A percentile compares a stretch with the other conserved stretches of the same genome.
phyloP scores from a whole-genome alignment of 2,329 filamentous ascomycete species.

The Aspergillus amoenus region DNA sequence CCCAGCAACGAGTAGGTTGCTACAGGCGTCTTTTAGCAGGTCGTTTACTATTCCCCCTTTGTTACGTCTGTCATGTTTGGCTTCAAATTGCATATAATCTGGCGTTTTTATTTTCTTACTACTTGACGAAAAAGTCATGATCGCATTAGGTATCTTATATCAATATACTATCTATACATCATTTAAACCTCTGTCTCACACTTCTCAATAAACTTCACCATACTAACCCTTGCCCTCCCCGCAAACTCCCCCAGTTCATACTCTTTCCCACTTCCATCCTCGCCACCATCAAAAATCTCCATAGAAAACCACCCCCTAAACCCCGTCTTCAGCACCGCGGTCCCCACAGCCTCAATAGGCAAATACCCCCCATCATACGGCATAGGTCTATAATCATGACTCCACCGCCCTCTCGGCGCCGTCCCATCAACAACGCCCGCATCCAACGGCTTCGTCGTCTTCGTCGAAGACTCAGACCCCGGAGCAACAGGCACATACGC shows the following conservation, averaged over 20 bases:
- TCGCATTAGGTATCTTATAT: background rate
- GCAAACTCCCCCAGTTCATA: constrained; percentile 47
- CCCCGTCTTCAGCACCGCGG: constrained; percentile 66
- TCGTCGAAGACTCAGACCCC: no score
- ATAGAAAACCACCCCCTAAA: constrained; percentile 67
- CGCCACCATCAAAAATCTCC: constrained; percentile 67
- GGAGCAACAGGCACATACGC: constrained; percentile 58
- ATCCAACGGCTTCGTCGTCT: constrained; percentile 48
- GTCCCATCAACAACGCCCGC: constrained; percentile 54
- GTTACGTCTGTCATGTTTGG: background rate
- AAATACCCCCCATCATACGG: constrained; percentile 71
- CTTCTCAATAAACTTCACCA: constrained; percentile 46
- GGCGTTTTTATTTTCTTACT: background rate
- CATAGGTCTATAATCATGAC: constrained; percentile 67
- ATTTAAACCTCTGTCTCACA: constrained; percentile 22
- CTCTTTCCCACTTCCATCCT: constrained; percentile 50
- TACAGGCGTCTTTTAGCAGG: background rate
- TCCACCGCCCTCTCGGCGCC: constrained; percentile 63
- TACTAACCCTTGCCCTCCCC: constrained; percentile 51
- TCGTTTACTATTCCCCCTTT: background rate
- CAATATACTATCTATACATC: background rate
- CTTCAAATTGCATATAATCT: background rate
- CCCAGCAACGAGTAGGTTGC: constrained; percentile 60
- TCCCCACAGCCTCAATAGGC: constrained; percentile 63
- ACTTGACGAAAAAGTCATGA: constrained; percentile 7